Evolutionary conservation across 768 basidiomycete species (phyloP), one percentile per base, ranked within the genome.

Genomic region (Amanita exitialis): DNA sequence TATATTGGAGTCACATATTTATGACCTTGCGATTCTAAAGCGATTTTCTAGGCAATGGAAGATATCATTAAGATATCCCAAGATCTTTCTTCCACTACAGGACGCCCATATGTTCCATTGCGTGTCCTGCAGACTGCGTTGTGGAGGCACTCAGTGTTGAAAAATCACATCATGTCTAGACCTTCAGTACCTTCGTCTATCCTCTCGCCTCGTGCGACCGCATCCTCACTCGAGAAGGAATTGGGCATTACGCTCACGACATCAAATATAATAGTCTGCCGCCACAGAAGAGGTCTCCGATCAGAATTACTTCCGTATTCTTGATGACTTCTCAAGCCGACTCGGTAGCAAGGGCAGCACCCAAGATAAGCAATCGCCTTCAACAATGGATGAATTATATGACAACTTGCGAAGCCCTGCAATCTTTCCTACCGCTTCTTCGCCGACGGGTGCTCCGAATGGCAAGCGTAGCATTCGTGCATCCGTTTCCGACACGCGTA

Each of bases 101-200:
- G 77, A 3, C 73, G 71, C 13, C 76, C 82, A 0, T 94, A 80
- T 61, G 87, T 87, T 3, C 77, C 88, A 0, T 67, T 84, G 30
- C 59, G 72, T 2, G 69, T 81, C 6, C 64, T 95, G 6, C 87
- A 94, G 60, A 73, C 79, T 0, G 84, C 91, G 1, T 82, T 84
- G 55, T 97, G 92, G 92, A 72, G 69, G 23, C 82, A 85, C 53
- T 82, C 86, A 2, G 54, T 82, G n/a, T 67, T 90, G 6, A 77
- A 79, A 2, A 76, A 78, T 55, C 74, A 70, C 27, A 76, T 88
- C 21, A 80, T 72, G 1, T 62, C 70, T 18, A 66, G 69, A 5
- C 62, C 69, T 0, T 64, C 67, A 0, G 35, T 2, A 9, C 66
- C 74, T 3, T 53, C 70, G 69, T 13, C 73, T n/a, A 62, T 65